Conservation (phyloP, 805 yeast genomes). For the Nakazawaea wickerhamii region DNA sequence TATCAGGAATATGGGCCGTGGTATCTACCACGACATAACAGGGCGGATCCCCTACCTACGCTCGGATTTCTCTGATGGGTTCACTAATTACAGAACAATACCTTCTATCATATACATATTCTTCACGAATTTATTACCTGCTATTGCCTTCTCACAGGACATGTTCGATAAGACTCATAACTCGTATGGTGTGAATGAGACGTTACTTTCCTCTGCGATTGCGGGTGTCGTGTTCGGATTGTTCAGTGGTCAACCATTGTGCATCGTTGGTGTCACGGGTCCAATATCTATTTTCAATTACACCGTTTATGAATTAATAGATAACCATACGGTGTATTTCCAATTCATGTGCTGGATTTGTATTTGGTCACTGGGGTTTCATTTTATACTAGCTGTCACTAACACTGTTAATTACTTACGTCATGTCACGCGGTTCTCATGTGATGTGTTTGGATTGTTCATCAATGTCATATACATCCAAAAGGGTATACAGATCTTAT, state of each 20-base stretch:
- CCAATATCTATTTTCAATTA: slow-evolving; percentile 90
- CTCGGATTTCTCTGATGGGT: slow-evolving; percentile 80
- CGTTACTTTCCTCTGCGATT: slow-evolving; percentile 74
- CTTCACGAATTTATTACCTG: slow-evolving; percentile 88
- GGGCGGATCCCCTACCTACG: slow-evolving; percentile 58
- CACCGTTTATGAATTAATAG: slow-evolving; percentile 73
- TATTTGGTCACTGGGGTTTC: slow-evolving; percentile 85
- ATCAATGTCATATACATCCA: slow-evolving; percentile 84
- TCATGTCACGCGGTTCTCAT: slow-evolving; percentile 74
- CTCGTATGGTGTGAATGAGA: slow-evolving; percentile 89
- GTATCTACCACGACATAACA: slow-evolving; percentile 48
- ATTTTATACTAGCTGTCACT: slow-evolving; percentile 61
- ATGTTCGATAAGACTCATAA: slow-evolving; percentile 89
- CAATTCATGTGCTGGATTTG: slow-evolving; percentile 96
- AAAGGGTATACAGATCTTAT: slow-evolving; percentile 81
- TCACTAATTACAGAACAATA: slow-evolving; percentile 70
- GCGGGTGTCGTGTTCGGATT: slow-evolving; percentile 88
- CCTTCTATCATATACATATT: slow-evolving; percentile 81
- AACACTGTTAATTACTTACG: slow-evolving; percentile 65
- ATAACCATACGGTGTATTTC: slow-evolving; percentile 56
- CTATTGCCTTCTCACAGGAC: slow-evolving; percentile 94
- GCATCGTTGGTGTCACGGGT: slow-evolving; percentile 96
- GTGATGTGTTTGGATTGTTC: slow-evolving; percentile 91
- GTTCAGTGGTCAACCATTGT: slow-evolving; percentile 84
- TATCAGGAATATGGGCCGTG: slow-evolving; percentile 33